Evolutionary conservation across 2,329 filamentous ascomycete species (phyloP).

Genomic region (Hymenoscyphus infarciens): DNA sequence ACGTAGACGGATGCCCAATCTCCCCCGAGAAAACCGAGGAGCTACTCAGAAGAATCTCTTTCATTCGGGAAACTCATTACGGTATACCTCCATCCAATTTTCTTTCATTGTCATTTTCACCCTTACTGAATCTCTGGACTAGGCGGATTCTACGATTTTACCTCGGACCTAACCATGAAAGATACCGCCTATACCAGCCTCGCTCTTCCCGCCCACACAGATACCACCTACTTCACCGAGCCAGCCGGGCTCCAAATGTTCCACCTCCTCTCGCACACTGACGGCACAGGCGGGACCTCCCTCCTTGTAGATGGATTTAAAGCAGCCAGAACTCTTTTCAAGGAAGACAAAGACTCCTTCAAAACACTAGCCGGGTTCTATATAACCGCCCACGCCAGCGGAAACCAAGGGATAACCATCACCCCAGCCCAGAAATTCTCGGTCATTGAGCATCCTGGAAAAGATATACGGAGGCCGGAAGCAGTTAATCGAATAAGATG

Average conservation of each 20-base stretch:
- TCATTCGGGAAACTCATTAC: constrained; percentile 89
- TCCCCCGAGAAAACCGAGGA: constrained; percentile 67
- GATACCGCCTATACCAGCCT: constrained; percentile 91
- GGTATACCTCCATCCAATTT: constrained; percentile 45
- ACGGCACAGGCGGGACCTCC: constrained; percentile 67
- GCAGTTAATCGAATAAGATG: constrained; percentile 69
- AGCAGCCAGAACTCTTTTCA: constrained; percentile 58
- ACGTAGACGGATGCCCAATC: constrained; percentile 67
- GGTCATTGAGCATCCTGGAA: constrained; percentile 52
- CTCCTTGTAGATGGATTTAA: constrained; percentile 84
- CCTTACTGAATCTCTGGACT: constrained; percentile 17
- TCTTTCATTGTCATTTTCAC: background rate
- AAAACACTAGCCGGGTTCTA: constrained; percentile 51
- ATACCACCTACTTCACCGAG: constrained; percentile 94
- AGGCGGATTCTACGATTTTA: constrained; percentile 80
- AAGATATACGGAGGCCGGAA: constrained; percentile 30
- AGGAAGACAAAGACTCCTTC: constrained; percentile 54
- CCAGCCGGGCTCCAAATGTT: constrained; percentile 89
- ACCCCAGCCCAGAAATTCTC: constrained; percentile 67
- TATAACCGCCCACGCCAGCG: constrained; percentile 78
- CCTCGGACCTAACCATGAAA: constrained; percentile 79
- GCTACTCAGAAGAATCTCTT: constrained; percentile 78
- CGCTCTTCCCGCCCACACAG: constrained; percentile 80
- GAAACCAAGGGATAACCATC: constrained; percentile 80
- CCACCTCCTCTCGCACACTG: constrained; percentile 79